Base-by-base conservation (phyloP, 129 eudicot genomes). In the Logfia minima region DNA sequence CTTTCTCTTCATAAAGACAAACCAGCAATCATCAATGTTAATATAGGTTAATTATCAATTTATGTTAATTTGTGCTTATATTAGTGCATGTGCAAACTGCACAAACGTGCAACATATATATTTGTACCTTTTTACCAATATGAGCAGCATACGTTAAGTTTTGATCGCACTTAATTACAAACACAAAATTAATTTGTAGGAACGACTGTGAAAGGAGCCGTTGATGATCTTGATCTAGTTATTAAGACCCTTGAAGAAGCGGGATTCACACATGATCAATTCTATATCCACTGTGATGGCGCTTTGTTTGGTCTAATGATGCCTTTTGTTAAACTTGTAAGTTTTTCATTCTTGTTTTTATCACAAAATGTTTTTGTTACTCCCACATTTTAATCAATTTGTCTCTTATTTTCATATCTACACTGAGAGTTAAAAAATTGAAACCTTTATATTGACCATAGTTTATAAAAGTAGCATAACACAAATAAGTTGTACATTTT, bases 191-290 rank as follows among this genome's bases (percentile, higher is more conserved):
- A 24, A 24, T 80, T 19, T 84, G 68, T 90, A 94, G 99, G 99
- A 83, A 91, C 99, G 31, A 94, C 99, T 70, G 99, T 94, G 53
- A 94, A 94, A 88, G 99, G 99, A 78, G 99, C 99, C 75, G 99
- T 94, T 62, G 99, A 94, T 82, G 99, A 94, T 84, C 93, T 94
- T 73, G 99, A 94, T 83, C 90, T 91, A 81, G 99, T 94, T 69
- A 89, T 94, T 60, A 71, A 89, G 80, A 94, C 92, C 71, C 99
- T 94, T 79, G 96, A 91, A 79, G 99, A 91, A 66, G 79, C 92
- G 51, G 99, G 99, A 77, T 94, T 79, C 77, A 56, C 92, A 23
- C 96, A 93, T 65, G 90, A 91, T 79, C 85, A 88, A 74, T 94
- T 94, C 85, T 94, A 89, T 60, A 94, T 94, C 79, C 99, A 94